A percentile compares a stretch with the other conserved stretches of the same genome.
These are phyloP conservation scores for Ramichloridium luteum DNA, from an alignment of 2,329 filamentous ascomycete species.

Conservation along the genomic window DNA sequence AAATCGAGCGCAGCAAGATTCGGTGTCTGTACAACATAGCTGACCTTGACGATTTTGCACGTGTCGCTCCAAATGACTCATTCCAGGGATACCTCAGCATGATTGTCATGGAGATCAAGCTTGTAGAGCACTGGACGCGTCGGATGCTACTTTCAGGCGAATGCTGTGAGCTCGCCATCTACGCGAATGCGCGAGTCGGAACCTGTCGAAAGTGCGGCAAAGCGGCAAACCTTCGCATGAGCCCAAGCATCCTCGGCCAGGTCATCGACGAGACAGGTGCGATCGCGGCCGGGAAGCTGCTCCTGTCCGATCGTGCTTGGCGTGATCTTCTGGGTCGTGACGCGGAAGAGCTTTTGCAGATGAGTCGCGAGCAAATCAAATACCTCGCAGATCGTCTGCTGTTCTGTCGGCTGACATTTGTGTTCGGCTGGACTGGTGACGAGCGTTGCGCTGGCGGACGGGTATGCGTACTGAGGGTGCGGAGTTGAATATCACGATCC, in stretches of 20 bases:
- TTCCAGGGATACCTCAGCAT: slow-evolving; percentile 35
- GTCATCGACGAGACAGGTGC: slow-evolving; percentile 45
- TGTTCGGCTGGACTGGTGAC: slow-evolving; percentile 41
- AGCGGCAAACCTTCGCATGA: slow-evolving; percentile 27
- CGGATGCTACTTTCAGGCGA: slow-evolving; percentile 35
- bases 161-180: slow-evolving; percentile 43
- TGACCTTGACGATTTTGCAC: slow-evolving; percentile 33
- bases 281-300: slow-evolving; percentile 39
- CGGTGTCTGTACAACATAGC: slow-evolving; percentile 32
- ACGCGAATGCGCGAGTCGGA: slow-evolving; percentile 34
- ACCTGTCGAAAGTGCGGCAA: slow-evolving; percentile 32
- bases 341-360: slow-evolving; percentile 31
- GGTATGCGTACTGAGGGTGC: slow-evolving; percentile 31
- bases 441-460: slow-evolving; percentile 21
- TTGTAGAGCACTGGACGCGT: slow-evolving; percentile 29
- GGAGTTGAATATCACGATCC: slow-evolving; percentile 27
- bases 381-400: slow-evolving; percentile 41
- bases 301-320: slow-evolving; percentile 45
- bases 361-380: slow-evolving; percentile 30
- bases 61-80: slow-evolving; percentile 24
- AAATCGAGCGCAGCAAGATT: slow-evolving; percentile 11
- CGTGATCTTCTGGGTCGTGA: slow-evolving; percentile 35
- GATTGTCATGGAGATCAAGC: slow-evolving; percentile 31
- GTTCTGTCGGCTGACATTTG: slow-evolving; percentile 41
- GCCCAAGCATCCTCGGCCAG: slow-evolving; percentile 32